Percentiles rank a stretch among this genome's conserved stretches.
phyloP scores from a whole-genome alignment of 768 basidiomycete species.

The Kondoa malvinella region DNA sequence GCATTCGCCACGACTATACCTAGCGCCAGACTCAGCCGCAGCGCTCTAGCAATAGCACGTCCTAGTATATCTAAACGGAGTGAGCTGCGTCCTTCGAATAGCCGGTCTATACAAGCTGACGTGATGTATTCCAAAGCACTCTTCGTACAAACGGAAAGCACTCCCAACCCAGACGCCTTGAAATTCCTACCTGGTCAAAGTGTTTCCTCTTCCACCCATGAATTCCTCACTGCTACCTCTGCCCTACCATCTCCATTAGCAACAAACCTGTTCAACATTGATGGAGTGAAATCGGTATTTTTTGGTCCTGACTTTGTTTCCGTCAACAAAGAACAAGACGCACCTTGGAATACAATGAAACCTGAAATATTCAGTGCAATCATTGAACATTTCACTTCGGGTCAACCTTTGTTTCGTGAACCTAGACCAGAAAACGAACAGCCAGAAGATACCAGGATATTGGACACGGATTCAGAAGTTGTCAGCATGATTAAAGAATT shows the following conservation, averaged over 20 bases:
- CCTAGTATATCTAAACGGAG: not conserved
- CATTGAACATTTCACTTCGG: conserved; percentile 97
- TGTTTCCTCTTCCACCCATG: conserved; percentile 63
- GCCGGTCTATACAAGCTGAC: not conserved
- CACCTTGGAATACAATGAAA: conserved; percentile 75
- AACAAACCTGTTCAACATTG: conserved; percentile 79
- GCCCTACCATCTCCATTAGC: conserved; percentile 88
- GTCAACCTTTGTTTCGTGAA: conserved; percentile 64
- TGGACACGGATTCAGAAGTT: conserved; percentile 87
- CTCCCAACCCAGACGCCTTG: conserved; percentile 90
- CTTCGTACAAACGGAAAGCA: conserved; percentile 97
- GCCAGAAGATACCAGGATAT: conserved; percentile 64
- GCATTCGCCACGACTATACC: not conserved
- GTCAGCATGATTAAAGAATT: conserved; percentile 99
- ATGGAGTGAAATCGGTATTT: conserved; percentile 74
- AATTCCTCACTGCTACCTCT: conserved; percentile 77
- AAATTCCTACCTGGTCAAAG: conserved; percentile 95
- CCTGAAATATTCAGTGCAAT: conserved; percentile 89
- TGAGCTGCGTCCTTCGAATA: not conserved
- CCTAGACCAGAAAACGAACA: conserved; percentile 45
- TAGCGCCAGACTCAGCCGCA: not conserved
- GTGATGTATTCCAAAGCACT: not conserved
- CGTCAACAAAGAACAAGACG: conserved; percentile 73
- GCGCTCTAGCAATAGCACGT: not conserved
- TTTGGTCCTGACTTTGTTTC: conserved; percentile 98